A percentile compares a stretch with the other conserved stretches of the same genome.
These are phyloP conservation scores for Naganishia friedmannii DNA, from an alignment of 768 basidiomycete genomes.

Conservation along the genomic window DNA sequence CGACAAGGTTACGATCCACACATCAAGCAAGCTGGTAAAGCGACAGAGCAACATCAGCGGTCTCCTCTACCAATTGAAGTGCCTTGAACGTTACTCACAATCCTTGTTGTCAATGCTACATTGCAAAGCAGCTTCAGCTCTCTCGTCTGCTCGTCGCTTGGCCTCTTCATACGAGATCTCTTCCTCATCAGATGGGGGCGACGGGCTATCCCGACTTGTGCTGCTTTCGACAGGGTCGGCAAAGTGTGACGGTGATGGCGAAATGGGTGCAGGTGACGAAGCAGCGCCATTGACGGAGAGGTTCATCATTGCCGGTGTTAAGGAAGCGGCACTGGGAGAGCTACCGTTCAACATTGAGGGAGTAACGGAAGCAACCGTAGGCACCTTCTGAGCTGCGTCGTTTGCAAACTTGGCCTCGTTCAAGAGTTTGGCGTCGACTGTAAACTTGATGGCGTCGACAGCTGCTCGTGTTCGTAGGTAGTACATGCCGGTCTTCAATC, in stretches of 20 bases:
- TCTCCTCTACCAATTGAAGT: not conserved
- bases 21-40: constrained; percentile 15
- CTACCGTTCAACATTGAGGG: not conserved
- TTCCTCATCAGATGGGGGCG: constrained; percentile 42
- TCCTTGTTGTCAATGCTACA: constrained; percentile 53
- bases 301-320: constrained; percentile 26
- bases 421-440: constrained; percentile 77
- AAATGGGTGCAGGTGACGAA: constrained; percentile 3
- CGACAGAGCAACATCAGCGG: not conserved
- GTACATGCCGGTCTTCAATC: constrained; percentile 95
- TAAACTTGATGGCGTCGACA: constrained; percentile 95
- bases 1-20: constrained; percentile 10
- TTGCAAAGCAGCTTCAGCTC: constrained; percentile 52
- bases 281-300: constrained; percentile 15
- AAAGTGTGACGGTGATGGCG: constrained; percentile 19
- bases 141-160: constrained; percentile 49
- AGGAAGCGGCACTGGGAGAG: constrained; percentile 11
- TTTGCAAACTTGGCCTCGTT: constrained; percentile 55
- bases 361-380: not conserved
- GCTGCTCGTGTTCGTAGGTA: constrained; percentile 93
- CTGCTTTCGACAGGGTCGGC: constrained; percentile 17
- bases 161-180: constrained; percentile 52
- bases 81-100: constrained; percentile 9
- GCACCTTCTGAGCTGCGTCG: constrained; percentile 29
- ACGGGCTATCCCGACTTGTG: constrained; percentile 13